A percentile compares a stretch with the other conserved stretches of the same genome.
phyloP scores from a whole-genome alignment of 352 stramenopile genomes.

The Globisporangium orthogonon region DNA sequence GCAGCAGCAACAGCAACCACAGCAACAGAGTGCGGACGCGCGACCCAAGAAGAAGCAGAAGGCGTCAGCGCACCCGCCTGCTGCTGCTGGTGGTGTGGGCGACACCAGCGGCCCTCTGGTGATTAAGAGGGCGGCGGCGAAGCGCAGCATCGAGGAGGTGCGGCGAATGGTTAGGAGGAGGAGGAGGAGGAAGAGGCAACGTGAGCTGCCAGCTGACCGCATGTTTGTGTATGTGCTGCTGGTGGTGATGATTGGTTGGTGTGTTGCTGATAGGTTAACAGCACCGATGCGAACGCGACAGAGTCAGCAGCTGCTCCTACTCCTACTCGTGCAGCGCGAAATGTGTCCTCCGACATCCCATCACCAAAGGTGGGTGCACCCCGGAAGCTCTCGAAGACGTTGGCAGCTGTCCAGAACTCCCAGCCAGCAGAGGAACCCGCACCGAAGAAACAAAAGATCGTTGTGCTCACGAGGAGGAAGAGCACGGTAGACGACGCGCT shows the following conservation, averaged over 20 bases:
- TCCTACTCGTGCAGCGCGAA: no score
- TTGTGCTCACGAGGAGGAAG: neutral
- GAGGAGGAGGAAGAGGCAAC: neutral
- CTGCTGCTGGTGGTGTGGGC: neutral
- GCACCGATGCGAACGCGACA: neutral
- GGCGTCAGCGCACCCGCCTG: neutral
- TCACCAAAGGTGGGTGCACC: neutral
- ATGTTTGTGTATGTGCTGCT: neutral
- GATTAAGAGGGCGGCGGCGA: neutral
- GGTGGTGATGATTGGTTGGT: neutral
- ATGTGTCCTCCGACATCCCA: neutral
- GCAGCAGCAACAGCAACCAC: neutral
- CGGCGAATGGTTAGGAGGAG: neutral
- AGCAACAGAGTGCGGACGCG: neutral
- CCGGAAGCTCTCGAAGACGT: neutral
- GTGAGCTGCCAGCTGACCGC: neutral
- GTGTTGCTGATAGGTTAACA: neutral
- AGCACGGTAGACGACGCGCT: neutral
- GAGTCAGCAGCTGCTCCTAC: neutral
- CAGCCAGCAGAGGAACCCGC: neutral
- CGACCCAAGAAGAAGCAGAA: neutral
- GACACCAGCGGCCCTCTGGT: neutral
- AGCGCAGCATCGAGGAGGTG: neutral
- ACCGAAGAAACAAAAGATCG: neutral
- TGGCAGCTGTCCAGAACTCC: no score